phyloP scores from a whole-genome alignment of 768 basidiomycete genomes.

The Thelephora ganbajun region DNA sequence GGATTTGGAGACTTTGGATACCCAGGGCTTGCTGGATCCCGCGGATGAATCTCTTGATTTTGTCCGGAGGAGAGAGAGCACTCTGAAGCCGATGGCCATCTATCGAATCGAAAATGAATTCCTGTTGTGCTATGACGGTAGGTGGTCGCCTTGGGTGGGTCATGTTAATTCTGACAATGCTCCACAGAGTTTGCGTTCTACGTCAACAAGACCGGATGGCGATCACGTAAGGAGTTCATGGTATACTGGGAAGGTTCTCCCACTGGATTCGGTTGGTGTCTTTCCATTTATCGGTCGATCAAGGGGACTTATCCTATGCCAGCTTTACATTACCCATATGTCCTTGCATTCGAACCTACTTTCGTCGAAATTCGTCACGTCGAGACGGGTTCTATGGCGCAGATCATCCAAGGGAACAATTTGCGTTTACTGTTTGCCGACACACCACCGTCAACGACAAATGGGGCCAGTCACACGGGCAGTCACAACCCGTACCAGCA shows the following conservation, averaged over 20 bases:
- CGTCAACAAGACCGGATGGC: slow-evolving; percentile 91
- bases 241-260: slow-evolving; percentile 95
- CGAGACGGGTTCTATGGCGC: slow-evolving; percentile 79
- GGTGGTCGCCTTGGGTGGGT: slow-evolving; percentile 13
- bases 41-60: slow-evolving; percentile 86
- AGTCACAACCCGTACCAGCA: slow-evolving; percentile 23
- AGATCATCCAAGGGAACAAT: slow-evolving; percentile 91
- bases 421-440: slow-evolving; percentile 87
- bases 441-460: slow-evolving; percentile 76
- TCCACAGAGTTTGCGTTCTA: slow-evolving; percentile 91
- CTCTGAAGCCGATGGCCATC: slow-evolving; percentile 86
- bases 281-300: neutral
- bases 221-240: slow-evolving; percentile 85
- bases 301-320: slow-evolving; percentile 1
- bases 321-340: slow-evolving; percentile 95
- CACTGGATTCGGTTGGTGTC: slow-evolving; percentile 79
- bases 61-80: slow-evolving; percentile 72
- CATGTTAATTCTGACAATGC: neutral
- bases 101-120: slow-evolving; percentile 96
- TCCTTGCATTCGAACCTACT: slow-evolving; percentile 89
- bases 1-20: slow-evolving; percentile 92
- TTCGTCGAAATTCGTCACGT: slow-evolving; percentile 97
- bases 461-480: slow-evolving; percentile 27
- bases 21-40: slow-evolving; percentile 90
- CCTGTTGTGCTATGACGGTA: slow-evolving; percentile 93